Base-by-base conservation (phyloP, 163 green algal genomes). In the Trebouxiophyceae sp. region DNA sequence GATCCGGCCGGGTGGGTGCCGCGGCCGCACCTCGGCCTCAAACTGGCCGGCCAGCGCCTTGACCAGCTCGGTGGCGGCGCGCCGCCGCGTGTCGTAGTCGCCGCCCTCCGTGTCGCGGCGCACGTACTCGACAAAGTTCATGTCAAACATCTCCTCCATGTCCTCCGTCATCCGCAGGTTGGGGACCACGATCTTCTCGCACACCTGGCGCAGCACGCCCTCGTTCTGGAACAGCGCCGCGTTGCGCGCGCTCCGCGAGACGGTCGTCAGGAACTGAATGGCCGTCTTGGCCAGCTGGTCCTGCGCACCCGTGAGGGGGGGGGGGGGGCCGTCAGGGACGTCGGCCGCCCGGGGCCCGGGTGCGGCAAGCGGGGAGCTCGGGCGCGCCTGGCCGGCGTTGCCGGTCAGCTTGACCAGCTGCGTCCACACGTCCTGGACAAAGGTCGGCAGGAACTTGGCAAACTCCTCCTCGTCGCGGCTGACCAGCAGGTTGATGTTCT, bases 381-480 rank as follows among this genome's bases (percentile, higher is more conserved):
- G 5, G 16, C 73, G 12, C 58, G 85, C 85, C 77, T 88, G 83
- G 1, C 75, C 75, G 19, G 74, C 68, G 32, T 75, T 69, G 27
- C 74, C 58, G 30, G 73, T 76, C 12, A 97, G 82, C 46, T 80
- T 85, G 61, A 93, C 74, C 7, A 99, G 82, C 69, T 96, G 79
- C 46, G 74, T 81, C 94, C 94, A 99, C n/a, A 98, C 89, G 31
- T 88, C 86, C 54, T 82, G 80, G 1, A 89, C 88, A 70, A 97
- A 98, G 1, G 82, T 91, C 64, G 86, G 67, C 67, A 97, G 79
- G 80, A 86, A 96, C 62, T 82, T 82, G 29, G 82, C 77, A 79
- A 98, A 97, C 59, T 98, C 95, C 73, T 99, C 92, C 78, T 99
- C 94, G 59, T 95, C 92, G 67, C 90, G 88, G 73, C 95, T 89